Conservation (phyloP, 352 stramenopile genomes). For the Phytophthora niederhauseri region DNA sequence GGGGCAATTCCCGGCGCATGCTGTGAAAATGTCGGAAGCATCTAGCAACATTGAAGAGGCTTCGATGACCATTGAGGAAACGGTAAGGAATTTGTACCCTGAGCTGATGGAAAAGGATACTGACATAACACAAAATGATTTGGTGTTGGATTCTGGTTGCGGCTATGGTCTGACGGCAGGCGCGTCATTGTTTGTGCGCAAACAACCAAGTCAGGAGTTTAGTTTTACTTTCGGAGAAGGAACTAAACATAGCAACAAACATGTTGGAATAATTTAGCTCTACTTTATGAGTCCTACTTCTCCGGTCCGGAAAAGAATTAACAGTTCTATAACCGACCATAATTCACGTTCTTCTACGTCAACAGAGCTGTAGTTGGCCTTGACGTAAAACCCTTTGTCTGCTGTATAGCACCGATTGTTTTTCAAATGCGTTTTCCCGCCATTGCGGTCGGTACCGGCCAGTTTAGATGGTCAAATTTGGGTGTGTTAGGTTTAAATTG, state of each 20-base stretch:
- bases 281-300: conserved; percentile 6
- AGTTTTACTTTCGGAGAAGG: conserved; percentile 18
- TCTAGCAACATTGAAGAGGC: conserved; percentile 6
- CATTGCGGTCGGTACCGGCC: too few species aligned
- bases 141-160: conserved; percentile 12
- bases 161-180: conserved; percentile 5
- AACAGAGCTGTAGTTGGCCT: too few species aligned
- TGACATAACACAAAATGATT: conserved; percentile 10
- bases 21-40: conserved; percentile 2
- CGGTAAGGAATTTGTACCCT: conserved; percentile 7
- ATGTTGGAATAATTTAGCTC: conserved; percentile 12
- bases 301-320: too few species aligned
- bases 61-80: not conserved
- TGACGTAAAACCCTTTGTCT: too few species aligned
- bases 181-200: conserved; percentile 5
- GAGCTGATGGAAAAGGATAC: conserved; percentile 4
- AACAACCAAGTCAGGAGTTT: conserved; percentile 8
- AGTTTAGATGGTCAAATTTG: too few species aligned
- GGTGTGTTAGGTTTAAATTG: too few species aligned
- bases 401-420: too few species aligned
- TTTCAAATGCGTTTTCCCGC: too few species aligned
- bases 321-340: too few species aligned
- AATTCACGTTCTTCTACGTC: too few species aligned
- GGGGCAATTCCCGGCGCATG: not conserved
- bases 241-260: conserved; percentile 20